These are phyloP conservation scores for Capsicum baccatum DNA, from an alignment of 257 asterid genomes.

Conservation along the genomic window DNA sequence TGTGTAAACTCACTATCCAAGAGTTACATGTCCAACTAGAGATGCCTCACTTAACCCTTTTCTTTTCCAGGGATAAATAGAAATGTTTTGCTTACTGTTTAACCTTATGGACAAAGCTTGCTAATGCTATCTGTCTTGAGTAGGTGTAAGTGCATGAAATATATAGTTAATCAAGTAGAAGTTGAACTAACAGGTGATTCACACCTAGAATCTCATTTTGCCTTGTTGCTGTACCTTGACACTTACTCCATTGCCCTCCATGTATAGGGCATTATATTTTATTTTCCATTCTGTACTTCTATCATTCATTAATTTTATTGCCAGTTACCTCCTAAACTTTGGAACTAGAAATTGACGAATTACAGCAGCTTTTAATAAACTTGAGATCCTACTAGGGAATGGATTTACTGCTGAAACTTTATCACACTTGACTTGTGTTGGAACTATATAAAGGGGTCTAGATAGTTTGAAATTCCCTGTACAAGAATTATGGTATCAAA, in stretches of 20 bases:
- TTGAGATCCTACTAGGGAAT: not conserved
- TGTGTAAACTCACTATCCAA: not conserved
- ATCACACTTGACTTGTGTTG: not conserved
- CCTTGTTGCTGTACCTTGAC: not conserved
- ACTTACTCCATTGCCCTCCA: not conserved
- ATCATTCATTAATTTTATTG: not conserved
- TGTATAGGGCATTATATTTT: not conserved
- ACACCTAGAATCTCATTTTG: not conserved
- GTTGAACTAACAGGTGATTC: not conserved
- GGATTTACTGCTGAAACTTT: not conserved
- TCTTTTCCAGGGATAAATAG: not conserved
- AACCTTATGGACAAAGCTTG: not conserved
- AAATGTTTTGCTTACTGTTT: not conserved
- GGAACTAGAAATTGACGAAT: not conserved
- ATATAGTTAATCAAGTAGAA: no score
- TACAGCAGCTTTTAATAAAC: not conserved
- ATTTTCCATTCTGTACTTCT: not conserved
- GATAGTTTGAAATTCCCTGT: not conserved
- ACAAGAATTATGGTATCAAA: not conserved
- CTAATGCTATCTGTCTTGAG: not conserved
- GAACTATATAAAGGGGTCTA: not conserved
- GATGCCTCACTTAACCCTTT: not conserved
- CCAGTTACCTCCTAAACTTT: not conserved
- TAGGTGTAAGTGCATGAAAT: not conserved
- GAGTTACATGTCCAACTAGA: constrained; percentile 1